Evolutionary conservation across 2,329 filamentous ascomycete genomes (phyloP).

Genomic region (Fusarium sp.): DNA sequence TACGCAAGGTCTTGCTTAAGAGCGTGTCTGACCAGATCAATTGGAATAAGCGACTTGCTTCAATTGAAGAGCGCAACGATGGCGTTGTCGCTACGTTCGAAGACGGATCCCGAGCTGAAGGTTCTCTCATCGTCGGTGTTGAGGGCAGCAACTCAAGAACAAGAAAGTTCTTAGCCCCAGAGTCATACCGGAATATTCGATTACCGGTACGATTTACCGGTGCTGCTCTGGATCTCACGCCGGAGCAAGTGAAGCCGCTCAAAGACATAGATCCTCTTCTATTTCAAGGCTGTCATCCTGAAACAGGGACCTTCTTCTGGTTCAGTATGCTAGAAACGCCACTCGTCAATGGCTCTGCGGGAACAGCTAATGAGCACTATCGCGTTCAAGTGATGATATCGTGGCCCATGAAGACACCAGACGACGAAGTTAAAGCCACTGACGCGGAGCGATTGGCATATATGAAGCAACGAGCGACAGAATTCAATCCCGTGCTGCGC

Average conservation of each 20-base stretch:
- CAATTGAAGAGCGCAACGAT: neutral
- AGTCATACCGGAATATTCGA: constrained; percentile 5
- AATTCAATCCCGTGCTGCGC: constrained; percentile 4
- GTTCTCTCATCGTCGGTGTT: constrained; percentile 2
- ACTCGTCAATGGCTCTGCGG: neutral
- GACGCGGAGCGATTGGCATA: neutral
- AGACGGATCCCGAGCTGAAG: neutral
- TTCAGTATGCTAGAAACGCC: constrained; percentile 10
- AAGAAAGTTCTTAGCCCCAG: neutral
- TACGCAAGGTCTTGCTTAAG: constrained; percentile 3
- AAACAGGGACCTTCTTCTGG: constrained; percentile 4
- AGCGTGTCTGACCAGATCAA: neutral
- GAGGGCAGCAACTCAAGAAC: constrained; percentile 19
- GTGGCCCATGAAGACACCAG: neutral
- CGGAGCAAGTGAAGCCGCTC: constrained; percentile 10
- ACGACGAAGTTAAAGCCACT: constrained; percentile 6
- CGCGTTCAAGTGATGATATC: constrained; percentile 16
- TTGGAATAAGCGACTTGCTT: constrained; percentile 11
- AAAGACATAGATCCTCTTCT: constrained; percentile 12
- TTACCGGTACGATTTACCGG: neutral
- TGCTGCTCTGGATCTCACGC: constrained; percentile 6
- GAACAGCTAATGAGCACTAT: neutral
- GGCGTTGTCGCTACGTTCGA: neutral
- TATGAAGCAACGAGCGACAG: constrained; percentile 6
- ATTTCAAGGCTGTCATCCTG: constrained; percentile 1